Conservation (phyloP, 805 yeast species). For the Blastobotrys americana region DNA sequence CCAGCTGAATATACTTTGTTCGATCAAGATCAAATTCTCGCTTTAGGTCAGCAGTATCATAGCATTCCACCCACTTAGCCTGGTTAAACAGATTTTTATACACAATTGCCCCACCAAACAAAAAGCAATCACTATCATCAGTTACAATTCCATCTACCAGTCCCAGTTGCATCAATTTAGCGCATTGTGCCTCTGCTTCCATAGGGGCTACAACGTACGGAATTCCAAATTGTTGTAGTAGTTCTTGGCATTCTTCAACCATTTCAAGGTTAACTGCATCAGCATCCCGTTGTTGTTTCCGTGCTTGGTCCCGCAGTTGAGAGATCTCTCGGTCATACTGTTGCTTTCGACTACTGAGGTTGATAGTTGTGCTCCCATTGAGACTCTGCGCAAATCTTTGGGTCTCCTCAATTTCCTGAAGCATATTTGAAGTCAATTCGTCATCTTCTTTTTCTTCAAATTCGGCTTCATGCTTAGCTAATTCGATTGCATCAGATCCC, state of each 20-base stretch:
- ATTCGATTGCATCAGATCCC: conserved; percentile 13
- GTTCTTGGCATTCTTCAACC: conserved; percentile 86
- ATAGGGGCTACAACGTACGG: conserved; percentile 95
- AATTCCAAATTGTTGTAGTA: conserved; percentile 80
- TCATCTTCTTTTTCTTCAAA: conserved; percentile 63
- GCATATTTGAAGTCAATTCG: conserved; percentile 52
- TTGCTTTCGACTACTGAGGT: not conserved
- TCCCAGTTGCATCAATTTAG: conserved; percentile 56
- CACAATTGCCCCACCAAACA: conserved; percentile 77
- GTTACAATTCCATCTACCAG: conserved; percentile 93
- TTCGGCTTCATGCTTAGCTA: conserved; percentile 28
- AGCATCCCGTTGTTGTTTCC: conserved; percentile 72
- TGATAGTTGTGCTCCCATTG: conserved; percentile 19
- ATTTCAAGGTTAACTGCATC: conserved; percentile 83
- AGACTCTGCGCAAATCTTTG: conserved; percentile 48
- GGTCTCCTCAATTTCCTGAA: conserved; percentile 67
- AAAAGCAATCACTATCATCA: conserved; percentile 93
- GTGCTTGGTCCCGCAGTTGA: conserved; percentile 51
- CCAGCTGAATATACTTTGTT: conserved; percentile 65
- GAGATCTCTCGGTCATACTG: conserved; percentile 22
- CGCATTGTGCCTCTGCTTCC: conserved; percentile 99
- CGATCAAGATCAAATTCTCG: conserved; percentile 59
- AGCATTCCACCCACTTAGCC: conserved; percentile 84
- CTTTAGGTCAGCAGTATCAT: conserved; percentile 51
- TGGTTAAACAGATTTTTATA: conserved; percentile 94